Conservation (phyloP, 1,139 yeast genomes). For the Pichia sp. region DNA sequence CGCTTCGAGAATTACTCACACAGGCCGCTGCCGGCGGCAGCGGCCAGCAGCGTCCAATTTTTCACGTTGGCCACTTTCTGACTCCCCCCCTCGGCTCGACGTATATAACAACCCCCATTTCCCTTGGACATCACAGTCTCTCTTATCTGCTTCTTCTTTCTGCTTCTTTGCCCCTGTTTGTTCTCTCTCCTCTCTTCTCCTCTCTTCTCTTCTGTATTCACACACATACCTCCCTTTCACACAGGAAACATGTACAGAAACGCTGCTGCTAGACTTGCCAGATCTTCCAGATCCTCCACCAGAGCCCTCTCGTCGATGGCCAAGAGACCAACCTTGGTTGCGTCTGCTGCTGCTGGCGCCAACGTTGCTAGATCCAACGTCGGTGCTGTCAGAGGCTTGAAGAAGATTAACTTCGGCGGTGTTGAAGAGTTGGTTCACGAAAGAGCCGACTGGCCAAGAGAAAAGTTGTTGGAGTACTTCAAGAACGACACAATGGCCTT, state of each 20-base stretch:
- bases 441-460: conserved; percentile 99
- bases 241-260: conserved; percentile 50
- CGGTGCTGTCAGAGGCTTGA: conserved; percentile 72
- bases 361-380: conserved; percentile 39
- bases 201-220: not conserved
- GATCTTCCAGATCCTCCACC: conserved; percentile 46
- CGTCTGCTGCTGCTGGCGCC: conserved; percentile 43
- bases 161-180: not conserved
- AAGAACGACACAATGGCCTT: conserved; percentile 95
- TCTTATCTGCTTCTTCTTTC: not conserved
- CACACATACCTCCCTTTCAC: not conserved
- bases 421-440: conserved; percentile 93
- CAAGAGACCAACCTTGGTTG: conserved; percentile 31
- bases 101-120: not conserved
- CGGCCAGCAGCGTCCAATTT: not conserved
- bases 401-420: conserved; percentile 97
- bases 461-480: conserved; percentile 92
- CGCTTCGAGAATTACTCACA: not conserved
- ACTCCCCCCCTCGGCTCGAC: not conserved
- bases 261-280: conserved; percentile 59
- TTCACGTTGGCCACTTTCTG: not conserved
- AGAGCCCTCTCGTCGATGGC: conserved; percentile 57
- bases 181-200: not conserved
- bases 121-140: not conserved
- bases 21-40: not conserved